Conservation (phyloP, 495 filamentous ascomycete species). For the Neurospora sp. region DNA sequence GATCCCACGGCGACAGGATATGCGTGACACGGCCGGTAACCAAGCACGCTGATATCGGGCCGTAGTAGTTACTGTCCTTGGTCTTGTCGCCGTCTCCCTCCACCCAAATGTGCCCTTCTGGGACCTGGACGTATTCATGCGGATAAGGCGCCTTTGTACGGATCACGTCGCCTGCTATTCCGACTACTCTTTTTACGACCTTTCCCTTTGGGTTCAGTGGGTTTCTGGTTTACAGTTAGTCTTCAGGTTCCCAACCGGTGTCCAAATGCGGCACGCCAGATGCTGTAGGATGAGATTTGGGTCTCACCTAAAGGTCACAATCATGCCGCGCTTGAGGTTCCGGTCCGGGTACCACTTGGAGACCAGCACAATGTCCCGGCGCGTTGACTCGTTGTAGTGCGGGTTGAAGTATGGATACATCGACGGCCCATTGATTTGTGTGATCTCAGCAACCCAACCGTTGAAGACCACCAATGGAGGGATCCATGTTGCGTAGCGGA, state of each 20-base stretch:
- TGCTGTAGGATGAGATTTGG: background rate
- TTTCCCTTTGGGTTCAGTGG: constrained; percentile 50
- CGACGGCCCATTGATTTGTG: constrained; percentile 55
- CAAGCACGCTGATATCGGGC: constrained; percentile 52
- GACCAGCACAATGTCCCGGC: constrained; percentile 43
- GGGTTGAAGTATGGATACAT: constrained; percentile 75
- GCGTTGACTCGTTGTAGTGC: constrained; percentile 46
- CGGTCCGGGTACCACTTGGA: constrained; percentile 38
- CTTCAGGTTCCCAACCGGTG: constrained; percentile 1
- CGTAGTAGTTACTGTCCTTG: constrained; percentile 67
- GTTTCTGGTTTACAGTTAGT: constrained; percentile 36
- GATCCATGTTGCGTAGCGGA: constrained; percentile 48
- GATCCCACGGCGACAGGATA: constrained; percentile 49
- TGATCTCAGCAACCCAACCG: constrained; percentile 49
- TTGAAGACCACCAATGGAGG: constrained; percentile 58
- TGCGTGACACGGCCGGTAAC: constrained; percentile 54
- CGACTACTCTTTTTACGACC: constrained; percentile 61
- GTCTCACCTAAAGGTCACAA: constrained; percentile 42
- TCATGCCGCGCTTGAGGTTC: constrained; percentile 41
- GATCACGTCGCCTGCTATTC: constrained; percentile 58
- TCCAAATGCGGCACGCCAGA: background rate
- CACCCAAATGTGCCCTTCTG: constrained; percentile 67
- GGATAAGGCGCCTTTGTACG: constrained; percentile 52
- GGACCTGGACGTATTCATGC: constrained; percentile 45
- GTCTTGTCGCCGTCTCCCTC: constrained; percentile 59